Percentiles rank a stretch among this genome's conserved stretches.
phyloP scores from a whole-genome alignment of 345 rosid species.

The Hibiscus syriacus region DNA sequence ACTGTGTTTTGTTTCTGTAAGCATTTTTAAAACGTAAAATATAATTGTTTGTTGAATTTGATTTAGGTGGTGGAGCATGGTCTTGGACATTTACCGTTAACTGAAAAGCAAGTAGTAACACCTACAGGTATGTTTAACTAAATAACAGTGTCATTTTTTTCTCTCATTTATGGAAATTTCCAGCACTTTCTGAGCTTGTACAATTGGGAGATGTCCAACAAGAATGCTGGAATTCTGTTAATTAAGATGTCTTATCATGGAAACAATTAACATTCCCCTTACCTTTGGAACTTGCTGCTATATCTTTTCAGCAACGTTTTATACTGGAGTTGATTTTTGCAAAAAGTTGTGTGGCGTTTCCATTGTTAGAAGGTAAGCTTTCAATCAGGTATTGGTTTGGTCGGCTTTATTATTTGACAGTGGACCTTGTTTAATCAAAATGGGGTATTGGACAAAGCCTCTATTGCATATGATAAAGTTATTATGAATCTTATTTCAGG shows the following conservation, averaged over 20 bases:
- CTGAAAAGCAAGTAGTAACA: constrained; percentile 89
- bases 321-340: constrained; percentile 94
- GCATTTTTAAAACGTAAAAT: constrained; percentile 1
- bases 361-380: constrained; percentile 93
- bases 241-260: background rate
- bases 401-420: constrained; percentile 16
- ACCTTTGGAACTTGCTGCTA: background rate
- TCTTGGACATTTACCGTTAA: constrained; percentile 90
- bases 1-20: background rate
- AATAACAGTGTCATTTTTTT: constrained; percentile 24
- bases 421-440: no score
- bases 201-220: no score
- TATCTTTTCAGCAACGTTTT: constrained; percentile 57
- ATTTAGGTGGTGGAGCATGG: constrained; percentile 96
- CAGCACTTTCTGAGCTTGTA: background rate
- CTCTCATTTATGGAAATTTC: background rate
- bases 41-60: constrained; percentile 11
- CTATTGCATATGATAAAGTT: no score
- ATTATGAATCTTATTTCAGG: no score
- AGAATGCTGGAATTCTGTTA: no score
- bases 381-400: constrained; percentile 24
- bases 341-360: no score
- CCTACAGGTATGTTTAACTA: constrained; percentile 56
- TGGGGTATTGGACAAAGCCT: no score
- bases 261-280: background rate